Base-by-base conservation (phyloP, 805 yeast genomes). In the Saccharomycopsis amapae region DNA sequence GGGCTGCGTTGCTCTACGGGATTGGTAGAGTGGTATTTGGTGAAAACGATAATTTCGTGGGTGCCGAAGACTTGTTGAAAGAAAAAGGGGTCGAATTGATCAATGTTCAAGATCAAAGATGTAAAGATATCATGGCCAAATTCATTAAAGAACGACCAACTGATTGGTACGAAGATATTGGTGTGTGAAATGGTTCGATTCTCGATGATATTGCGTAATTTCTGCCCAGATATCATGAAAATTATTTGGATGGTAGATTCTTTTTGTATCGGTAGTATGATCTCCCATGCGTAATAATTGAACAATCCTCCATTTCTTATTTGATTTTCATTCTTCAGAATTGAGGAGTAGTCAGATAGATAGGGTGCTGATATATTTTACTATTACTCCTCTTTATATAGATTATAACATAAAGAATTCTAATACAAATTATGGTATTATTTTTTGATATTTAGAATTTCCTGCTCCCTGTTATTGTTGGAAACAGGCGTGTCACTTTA, bases 1-100 rank as follows among this genome's bases (percentile, higher is more conserved):
- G 97, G 18, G 95, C 97, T 4, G 84, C 90, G 53, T 58, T 90
- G 43, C 69, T 90, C 72, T 90, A 88, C 65, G 96, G 95, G 34
- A 74, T 90, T 55, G 80, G 81, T 57, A 73, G 97, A 53, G 82
- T 86, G 35, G 97, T 90, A 0, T 57, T 88, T 62, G 96, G 96
- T 25, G 98, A 90, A 61, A 88, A 88, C 64, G 75, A 66, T 45
- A 90, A 82, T 25, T 90, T 84, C 56, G 55, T 72, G 28, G 96
- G 97, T 10, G 95, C 85, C 23, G 97, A 90, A 61, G 83, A 79
- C 36, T 78, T 79, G 61, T 69, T 90, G 56, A 60, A 62, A 51
- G 58, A 72, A 3, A 69, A 81, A 55, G 95, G 94, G 15, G 81
- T 85, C 45, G 86, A 83, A 57, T 75, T 82, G n/a, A 68, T 79